Base-by-base conservation (phyloP, 495 filamentous ascomycete species). In the Acidiella bohemica region DNA sequence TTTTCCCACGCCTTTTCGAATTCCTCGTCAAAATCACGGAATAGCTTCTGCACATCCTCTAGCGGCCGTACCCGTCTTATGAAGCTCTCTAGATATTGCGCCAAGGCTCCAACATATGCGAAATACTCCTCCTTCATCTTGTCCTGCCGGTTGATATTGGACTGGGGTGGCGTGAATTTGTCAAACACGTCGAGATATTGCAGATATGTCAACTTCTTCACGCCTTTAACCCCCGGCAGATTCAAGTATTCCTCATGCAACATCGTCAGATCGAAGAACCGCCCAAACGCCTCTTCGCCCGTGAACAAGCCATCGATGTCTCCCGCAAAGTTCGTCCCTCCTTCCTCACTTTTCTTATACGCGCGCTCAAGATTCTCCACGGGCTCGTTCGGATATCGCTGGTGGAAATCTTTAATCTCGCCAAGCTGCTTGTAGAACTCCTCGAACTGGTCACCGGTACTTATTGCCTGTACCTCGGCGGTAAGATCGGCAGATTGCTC, bases 301-400 rank as follows among this genome's bases (percentile, higher is more conserved):
- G 84, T 90, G 56, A 96, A 97, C 78, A 94, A 81, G 38, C 70
- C 75, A 49, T 95, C 86, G 39, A 94, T 75, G 32, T 87, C 74
- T 47, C 67, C 70, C 1, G 65, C 64, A 13, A 66, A 55, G 17
- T 59, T 32, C 1, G 41, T 42, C 30, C 80, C 74, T 1, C 64
- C 77, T 5, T 76, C 69, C 21, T 73, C 72, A 36, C 69, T 73
- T 28, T 77, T 78, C 61, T 84, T 80, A 61, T 97, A 96, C 42
- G 86, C 84, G 41, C 76, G 70, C 63, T 97, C 90, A 10, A 95
- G 74, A 54, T 96, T 94, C 58, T 96, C 92, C 20, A 92, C 82
- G 2, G 80, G 87, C 54, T 93, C 84, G 58, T 92, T 93, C 0
- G 87, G 92, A 47, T 97, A 95, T 45, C 78, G 76, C 36, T 79